Conservation (phyloP, 345 rosid species). For the Salix suchowensis region DNA sequence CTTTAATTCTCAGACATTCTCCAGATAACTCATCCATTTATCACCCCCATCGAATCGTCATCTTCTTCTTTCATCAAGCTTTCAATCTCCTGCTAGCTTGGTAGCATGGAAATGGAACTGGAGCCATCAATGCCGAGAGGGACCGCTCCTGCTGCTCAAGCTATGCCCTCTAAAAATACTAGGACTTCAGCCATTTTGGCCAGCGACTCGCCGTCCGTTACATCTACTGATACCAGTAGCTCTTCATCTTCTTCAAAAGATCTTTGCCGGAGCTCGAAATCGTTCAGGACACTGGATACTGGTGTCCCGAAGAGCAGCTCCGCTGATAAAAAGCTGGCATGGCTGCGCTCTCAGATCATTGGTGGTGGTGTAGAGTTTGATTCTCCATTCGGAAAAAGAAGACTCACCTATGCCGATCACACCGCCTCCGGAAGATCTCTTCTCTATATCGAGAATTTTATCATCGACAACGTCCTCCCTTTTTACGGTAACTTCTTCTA, state of each 20-base stretch:
- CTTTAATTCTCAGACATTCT: too few species aligned
- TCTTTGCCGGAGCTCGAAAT: neutral
- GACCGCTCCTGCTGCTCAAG: neutral
- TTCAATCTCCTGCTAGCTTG: neutral
- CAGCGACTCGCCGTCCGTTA: neutral
- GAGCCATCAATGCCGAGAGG: neutral
- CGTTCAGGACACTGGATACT: slow-evolving; percentile 11
- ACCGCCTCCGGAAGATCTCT: slow-evolving; percentile 57
- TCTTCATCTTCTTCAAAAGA: neutral
- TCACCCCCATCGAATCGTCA: too few species aligned
- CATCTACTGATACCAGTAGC: neutral
- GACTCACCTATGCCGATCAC: slow-evolving; percentile 51
- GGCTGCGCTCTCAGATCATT: slow-evolving; percentile 52
- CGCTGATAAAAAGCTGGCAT: slow-evolving; percentile 26
- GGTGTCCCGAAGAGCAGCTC: slow-evolving; percentile 26
- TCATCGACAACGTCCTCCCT: slow-evolving; percentile 47
- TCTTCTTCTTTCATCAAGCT: too few species aligned
- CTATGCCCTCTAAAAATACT: neutral
- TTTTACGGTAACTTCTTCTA: slow-evolving; percentile 35
- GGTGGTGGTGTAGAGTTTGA: slow-evolving; percentile 36
- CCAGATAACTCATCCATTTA: too few species aligned
- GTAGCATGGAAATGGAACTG: neutral
- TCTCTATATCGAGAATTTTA: slow-evolving; percentile 47
- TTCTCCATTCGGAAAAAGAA: slow-evolving; percentile 49
- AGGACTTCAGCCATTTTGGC: neutral